Base-by-base conservation (phyloP, 2,329 filamentous ascomycete species). In the Raffaelea deltoideospora region DNA sequence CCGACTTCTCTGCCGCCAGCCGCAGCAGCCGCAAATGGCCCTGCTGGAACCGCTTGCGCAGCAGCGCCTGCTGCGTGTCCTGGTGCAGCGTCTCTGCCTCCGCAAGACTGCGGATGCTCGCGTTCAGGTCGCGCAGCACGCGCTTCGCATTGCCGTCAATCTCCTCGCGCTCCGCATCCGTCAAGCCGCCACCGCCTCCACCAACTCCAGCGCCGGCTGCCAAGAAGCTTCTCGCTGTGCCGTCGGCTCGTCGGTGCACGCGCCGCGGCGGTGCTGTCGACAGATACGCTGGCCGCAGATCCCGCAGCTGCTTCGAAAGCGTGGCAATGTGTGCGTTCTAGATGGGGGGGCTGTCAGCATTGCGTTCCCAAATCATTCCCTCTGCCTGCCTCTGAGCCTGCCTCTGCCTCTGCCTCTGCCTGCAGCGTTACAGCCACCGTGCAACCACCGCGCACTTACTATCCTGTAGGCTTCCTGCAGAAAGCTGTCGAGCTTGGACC, bases 381-480 rank as follows among this genome's bases (percentile, higher is more conserved):
- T n/a, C n/a, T n/a, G n/a, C n/a, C n/a, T n/a, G n/a, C n/a, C n/a
- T n/a, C n/a, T n/a, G n/a, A n/a, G n/a, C n/a, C n/a, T n/a, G n/a
- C n/a, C n/a, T n/a, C n/a, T n/a, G n/a, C n/a, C n/a, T n/a, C n/a
- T n/a, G n/a, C n/a, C n/a, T n/a, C n/a, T n/a, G n/a, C n/a, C n/a
- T n/a, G n/a, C n/a, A 22, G 13, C 10, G 17, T n/a, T 6, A 18
- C 24, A 11, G 15, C 4, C 6, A 13, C 6, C 20, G 13, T 10
- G 26, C 21, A 21, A 21, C 22, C 9, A 31, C 5, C 24, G 21
- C 2, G 8, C 35, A 56, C 69, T 50, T 63, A 92, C 87, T 56
- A 96, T 95, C 53, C 80, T 75, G 59, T 93, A 90, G 37, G 90
- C 90, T 59, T 96, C 88, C 53, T 88, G 86, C 24, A 96, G 64